A percentile compares a stretch with the other conserved stretches of the same genome.
Evolutionary conservation across 139 green algal species (phyloP).

Genomic region (Nannochloris sp.): DNA sequence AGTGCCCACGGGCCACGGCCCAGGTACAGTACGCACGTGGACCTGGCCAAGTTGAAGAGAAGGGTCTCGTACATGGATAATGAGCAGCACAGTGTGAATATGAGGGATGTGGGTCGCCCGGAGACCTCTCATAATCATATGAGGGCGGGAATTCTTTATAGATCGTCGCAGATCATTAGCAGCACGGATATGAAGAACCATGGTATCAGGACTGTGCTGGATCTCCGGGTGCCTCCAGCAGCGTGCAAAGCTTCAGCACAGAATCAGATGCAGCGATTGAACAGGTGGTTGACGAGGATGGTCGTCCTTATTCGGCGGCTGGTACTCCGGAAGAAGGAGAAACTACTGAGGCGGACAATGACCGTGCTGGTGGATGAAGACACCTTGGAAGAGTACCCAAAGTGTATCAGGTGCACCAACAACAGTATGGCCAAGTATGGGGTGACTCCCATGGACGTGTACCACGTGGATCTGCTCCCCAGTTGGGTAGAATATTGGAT

Average conservation of each 20-base stretch:
- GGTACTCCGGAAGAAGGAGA: not conserved
- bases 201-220: slow-evolving; percentile 12
- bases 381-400: slow-evolving; percentile 3
- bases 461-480: slow-evolving; percentile 30
- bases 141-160: not conserved
- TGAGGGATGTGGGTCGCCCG: not conserved
- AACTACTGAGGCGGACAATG: not conserved
- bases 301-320: not conserved
- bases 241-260: slow-evolving; percentile 3
- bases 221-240: slow-evolving; percentile 6
- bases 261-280: slow-evolving; percentile 9
- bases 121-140: not conserved
- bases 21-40: too few relatives aligned
- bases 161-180: slow-evolving; percentile 6
- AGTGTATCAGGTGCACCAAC: slow-evolving; percentile 16
- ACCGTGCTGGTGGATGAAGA: slow-evolving; percentile 1
- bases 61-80: too few relatives aligned
- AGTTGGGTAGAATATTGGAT: slow-evolving; percentile 13
- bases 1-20: too few relatives aligned
- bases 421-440: slow-evolving; percentile 13
- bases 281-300: not conserved
- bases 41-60: too few relatives aligned
- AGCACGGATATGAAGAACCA: not conserved
- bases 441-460: slow-evolving; percentile 8
- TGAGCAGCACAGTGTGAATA: not conserved